Conservation (phyloP, 768 basidiomycete species). For the Agaricus sinodeliciosus region DNA sequence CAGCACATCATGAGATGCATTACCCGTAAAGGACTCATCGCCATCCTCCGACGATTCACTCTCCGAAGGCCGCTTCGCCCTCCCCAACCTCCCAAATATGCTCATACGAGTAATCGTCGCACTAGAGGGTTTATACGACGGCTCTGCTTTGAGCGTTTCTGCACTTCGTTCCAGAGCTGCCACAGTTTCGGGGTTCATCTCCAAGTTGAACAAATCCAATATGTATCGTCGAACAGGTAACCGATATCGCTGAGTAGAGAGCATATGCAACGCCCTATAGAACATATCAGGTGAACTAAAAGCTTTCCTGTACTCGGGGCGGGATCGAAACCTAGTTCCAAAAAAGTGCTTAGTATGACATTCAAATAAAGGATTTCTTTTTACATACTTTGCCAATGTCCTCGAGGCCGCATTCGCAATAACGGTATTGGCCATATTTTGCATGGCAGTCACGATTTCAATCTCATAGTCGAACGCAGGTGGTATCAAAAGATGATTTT, state of each 20-base stretch:
- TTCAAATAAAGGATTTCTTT: background rate
- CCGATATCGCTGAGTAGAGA: conserved; percentile 86
- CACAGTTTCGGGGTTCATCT: conserved; percentile 59
- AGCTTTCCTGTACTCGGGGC: conserved; percentile 63
- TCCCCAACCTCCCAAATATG: conserved; percentile 51
- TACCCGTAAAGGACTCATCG: conserved; percentile 42
- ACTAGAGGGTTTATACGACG: conserved; percentile 30
- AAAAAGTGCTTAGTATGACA: background rate
- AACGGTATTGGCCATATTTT: conserved; percentile 92
- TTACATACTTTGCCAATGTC: conserved; percentile 66
- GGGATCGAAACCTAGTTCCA: conserved; percentile 63
- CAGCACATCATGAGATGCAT: conserved; percentile 28
- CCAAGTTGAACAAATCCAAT: conserved; percentile 85
- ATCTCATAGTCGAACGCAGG: conserved; percentile 66
- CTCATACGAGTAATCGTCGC: conserved; percentile 47
- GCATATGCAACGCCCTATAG: conserved; percentile 79
- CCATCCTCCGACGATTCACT: conserved; percentile 51
- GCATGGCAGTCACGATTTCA: conserved; percentile 83
- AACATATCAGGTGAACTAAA: conserved; percentile 78
- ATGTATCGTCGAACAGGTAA: conserved; percentile 90
- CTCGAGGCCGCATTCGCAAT: conserved; percentile 93
- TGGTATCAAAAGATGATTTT: conserved; percentile 48
- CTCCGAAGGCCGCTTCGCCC: conserved; percentile 44
- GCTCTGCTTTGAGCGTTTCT: conserved; percentile 36
- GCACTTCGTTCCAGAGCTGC: conserved; percentile 47